phyloP scores from a whole-genome alignment of 2,329 filamentous ascomycete species.

The Penicillium digitatum region DNA sequence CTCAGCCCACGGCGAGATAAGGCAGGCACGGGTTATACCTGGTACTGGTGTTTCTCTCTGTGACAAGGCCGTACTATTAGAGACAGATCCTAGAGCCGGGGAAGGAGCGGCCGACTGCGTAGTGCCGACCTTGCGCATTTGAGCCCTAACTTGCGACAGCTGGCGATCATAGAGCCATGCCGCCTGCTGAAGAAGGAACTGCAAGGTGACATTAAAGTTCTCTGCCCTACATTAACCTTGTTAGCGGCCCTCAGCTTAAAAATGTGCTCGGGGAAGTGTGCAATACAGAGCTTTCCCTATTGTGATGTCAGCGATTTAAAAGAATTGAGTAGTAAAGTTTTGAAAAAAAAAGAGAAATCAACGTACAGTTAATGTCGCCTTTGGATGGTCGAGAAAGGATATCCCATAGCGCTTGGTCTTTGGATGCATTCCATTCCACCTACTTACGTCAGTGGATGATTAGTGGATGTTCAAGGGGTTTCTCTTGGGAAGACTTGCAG shows the following conservation, averaged over 20 bases:
- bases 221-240: slow-evolving; percentile 52
- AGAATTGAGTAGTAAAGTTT: too few species aligned
- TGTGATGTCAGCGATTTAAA: slow-evolving; percentile 19
- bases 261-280: not conserved
- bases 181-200: slow-evolving; percentile 88
- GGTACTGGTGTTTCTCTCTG: slow-evolving; percentile 32
- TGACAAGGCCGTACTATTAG: slow-evolving; percentile 39
- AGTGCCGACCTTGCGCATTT: slow-evolving; percentile 66
- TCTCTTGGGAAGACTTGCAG: slow-evolving; percentile 51
- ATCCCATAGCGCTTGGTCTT: slow-evolving; percentile 87
- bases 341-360: too few species aligned
- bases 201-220: slow-evolving; percentile 76
- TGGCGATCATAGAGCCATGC: slow-evolving; percentile 91
- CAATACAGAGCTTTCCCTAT: slow-evolving; percentile 70
- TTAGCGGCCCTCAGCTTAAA: not conserved
- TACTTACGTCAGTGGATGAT: slow-evolving; percentile 38
- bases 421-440: slow-evolving; percentile 83
- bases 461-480: slow-evolving; percentile 14
- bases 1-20: not conserved
- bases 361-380: slow-evolving; percentile 79
- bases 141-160: slow-evolving; percentile 80
- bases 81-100: slow-evolving; percentile 42
- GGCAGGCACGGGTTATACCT: slow-evolving; percentile 22
- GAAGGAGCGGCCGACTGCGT: slow-evolving; percentile 42
- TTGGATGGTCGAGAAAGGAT: slow-evolving; percentile 78